Evolutionary conservation across 163 green algal genomes (phyloP).

Genomic region (Chlamydomonas reinhardtii): DNA sequence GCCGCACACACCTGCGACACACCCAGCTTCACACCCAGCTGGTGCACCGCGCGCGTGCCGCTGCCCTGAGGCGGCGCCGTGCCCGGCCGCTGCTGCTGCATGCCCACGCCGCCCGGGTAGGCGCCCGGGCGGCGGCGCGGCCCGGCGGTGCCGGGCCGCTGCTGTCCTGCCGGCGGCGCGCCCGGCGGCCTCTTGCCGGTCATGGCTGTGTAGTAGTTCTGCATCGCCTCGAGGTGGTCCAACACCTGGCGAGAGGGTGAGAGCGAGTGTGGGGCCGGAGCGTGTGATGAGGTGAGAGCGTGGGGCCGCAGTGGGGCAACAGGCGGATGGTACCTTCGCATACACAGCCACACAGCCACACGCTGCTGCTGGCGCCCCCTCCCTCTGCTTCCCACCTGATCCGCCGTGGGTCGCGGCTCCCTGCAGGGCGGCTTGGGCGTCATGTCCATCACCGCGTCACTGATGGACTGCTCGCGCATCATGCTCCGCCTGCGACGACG

Average conservation of each 20-base stretch:
- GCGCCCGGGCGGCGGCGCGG: not conserved
- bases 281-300: too few species aligned
- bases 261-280: too few species aligned
- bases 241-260: not conserved
- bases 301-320: too few species aligned
- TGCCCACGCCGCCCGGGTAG: not conserved
- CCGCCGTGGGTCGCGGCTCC: constrained; percentile 15
- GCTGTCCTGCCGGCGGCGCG: not conserved
- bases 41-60: not conserved
- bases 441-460: not conserved
- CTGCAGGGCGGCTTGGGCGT: constrained; percentile 17
- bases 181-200: not conserved
- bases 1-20: not conserved
- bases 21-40: not conserved
- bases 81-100: not conserved
- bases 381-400: not conserved
- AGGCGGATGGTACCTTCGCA: too few species aligned
- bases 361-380: not conserved
- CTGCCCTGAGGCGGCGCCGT: constrained; percentile 3
- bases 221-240: not conserved
- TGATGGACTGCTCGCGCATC: constrained; percentile 37
- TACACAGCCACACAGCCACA: too few species aligned
- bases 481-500: constrained; percentile 28
- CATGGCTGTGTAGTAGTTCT: not conserved
- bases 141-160: not conserved